Evolutionary conservation across 345 rosid species (phyloP).

Genomic region (Murraya koenigii): DNA sequence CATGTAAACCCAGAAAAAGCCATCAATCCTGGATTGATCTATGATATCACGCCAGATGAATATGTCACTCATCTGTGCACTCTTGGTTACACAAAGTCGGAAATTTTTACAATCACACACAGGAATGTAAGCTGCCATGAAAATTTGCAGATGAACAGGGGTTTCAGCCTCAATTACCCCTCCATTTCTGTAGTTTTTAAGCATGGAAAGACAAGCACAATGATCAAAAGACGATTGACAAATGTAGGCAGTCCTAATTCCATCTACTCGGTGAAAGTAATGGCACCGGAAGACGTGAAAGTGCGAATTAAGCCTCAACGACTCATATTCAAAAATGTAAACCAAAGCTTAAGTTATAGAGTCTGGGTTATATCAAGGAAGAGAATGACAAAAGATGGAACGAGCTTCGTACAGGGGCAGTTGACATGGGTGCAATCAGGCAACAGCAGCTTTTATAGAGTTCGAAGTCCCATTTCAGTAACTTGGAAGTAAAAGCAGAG

Average conservation of each 20-base stretch:
- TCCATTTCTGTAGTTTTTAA: conserved; percentile 68
- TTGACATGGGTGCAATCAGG: conserved; percentile 72
- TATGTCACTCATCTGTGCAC: conserved; percentile 81
- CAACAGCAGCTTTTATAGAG: conserved; percentile 42
- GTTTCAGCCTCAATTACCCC: conserved; percentile 89
- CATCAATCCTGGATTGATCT: conserved; percentile 74
- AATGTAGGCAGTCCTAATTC: conserved; percentile 77
- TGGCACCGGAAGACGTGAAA: conserved; percentile 55
- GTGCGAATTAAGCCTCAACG: conserved; percentile 60
- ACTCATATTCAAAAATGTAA: conserved; percentile 45
- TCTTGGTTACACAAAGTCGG: conserved; percentile 58
- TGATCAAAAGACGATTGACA: conserved; percentile 59
- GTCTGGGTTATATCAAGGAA: conserved; percentile 58
- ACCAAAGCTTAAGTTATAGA: conserved; percentile 60
- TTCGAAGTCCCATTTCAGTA: conserved; percentile 83
- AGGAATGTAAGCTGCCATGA: conserved; percentile 62
- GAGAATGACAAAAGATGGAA: conserved; percentile 27
- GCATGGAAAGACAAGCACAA: conserved; percentile 45
- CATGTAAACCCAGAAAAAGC: conserved; percentile 82
- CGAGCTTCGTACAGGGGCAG: conserved; percentile 55
- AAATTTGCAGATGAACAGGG: conserved; percentile 33
- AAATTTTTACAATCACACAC: conserved; percentile 69
- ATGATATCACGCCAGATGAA: conserved; percentile 66
- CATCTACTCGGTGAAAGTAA: conserved; percentile 58
- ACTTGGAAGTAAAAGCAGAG: conserved; percentile 46